Evolutionary conservation across 2,329 filamentous ascomycete species (phyloP), one percentile per base, ranked within the genome.

Genomic region (Diaporthe citri): DNA sequence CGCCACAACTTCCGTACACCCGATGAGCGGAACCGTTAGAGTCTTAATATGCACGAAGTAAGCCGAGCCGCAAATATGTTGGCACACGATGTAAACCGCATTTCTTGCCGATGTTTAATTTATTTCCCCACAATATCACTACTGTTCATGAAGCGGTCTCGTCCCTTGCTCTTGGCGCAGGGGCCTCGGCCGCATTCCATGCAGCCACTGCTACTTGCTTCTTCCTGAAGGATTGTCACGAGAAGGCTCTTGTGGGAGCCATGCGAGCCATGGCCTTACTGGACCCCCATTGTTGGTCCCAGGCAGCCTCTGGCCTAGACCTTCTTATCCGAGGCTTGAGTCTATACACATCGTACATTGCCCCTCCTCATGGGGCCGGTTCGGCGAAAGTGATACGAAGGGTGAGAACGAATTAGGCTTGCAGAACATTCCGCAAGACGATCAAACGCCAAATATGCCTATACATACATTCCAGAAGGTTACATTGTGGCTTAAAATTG

Each of bases 401-500:
- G 17, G 25, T 15, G n/a, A 39, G 2, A 13, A 62, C 59, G 10
- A 64, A 7, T 43, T 7, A 3, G n/a, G 4, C 25, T 46, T 28
- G 8, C 41, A 48, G 41, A 20, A 64, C 25, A 22, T 46, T 41
- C 64, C 34, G 22, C 22, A 55, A 22, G 34, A 25, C 46, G 31
- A 39, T 28, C 48, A 28, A 28, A 22, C 9, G 13, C 15, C n/a
- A 25, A 25, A 28, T 22, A 20, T n/a, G 3, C 9, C 7, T 9
- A 56, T 55, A 22, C 34, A 28, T 69, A 7, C 34, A 36, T 55
- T 69, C n/a, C 48, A 41, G n/a, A 41, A 55, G 34, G 64, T 55
- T 69, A 28, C 48, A 69, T 12, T 41, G 48, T 69, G 64, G 64
- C 64, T 55, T 55, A 48, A 15, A 55, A 20, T 31, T 22, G 25